A percentile compares a stretch with the other conserved stretches of the same genome.
phyloP scores from a whole-genome alignment of 2,329 filamentous ascomycete genomes.

The Zopfia rhizophila region DNA sequence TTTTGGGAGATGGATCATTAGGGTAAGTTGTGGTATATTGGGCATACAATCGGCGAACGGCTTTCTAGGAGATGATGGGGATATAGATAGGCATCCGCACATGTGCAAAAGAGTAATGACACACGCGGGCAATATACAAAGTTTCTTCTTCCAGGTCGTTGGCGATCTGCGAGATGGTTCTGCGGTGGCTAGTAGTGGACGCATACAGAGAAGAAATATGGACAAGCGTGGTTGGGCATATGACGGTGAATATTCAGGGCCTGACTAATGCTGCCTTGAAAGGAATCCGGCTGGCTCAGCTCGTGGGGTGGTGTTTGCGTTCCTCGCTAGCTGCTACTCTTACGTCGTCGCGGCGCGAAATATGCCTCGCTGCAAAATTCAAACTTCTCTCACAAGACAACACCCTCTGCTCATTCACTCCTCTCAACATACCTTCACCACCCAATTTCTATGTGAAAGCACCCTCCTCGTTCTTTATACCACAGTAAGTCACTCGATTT shows the following conservation, averaged over 20 bases:
- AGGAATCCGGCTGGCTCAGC: no score
- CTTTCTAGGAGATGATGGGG: no score
- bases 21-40: slow-evolving; percentile 10
- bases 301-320: no score
- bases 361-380: slow-evolving; percentile 11
- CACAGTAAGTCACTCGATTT: background rate
- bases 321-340: no score
- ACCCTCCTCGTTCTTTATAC: slow-evolving; percentile 10
- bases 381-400: no score
- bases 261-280: slow-evolving; percentile 10
- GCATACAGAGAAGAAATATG: slow-evolving; percentile 11
- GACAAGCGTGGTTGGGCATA: slow-evolving; percentile 11
- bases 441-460: slow-evolving; percentile 1
- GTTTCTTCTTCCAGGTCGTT: background rate
- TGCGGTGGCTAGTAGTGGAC: slow-evolving; percentile 2
- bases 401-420: no score
- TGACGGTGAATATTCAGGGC: slow-evolving; percentile 1
- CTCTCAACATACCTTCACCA: slow-evolving; percentile 25
- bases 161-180: no score
- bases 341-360: no score
- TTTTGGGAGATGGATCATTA: slow-evolving; percentile 15
- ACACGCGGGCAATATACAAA: no score
- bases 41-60: no score
- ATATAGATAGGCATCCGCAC: background rate
- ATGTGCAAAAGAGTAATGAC: no score